These are phyloP conservation scores for Cornus kousa DNA, from an alignment of 148 eudicot genomes.

Conservation along the genomic window DNA sequence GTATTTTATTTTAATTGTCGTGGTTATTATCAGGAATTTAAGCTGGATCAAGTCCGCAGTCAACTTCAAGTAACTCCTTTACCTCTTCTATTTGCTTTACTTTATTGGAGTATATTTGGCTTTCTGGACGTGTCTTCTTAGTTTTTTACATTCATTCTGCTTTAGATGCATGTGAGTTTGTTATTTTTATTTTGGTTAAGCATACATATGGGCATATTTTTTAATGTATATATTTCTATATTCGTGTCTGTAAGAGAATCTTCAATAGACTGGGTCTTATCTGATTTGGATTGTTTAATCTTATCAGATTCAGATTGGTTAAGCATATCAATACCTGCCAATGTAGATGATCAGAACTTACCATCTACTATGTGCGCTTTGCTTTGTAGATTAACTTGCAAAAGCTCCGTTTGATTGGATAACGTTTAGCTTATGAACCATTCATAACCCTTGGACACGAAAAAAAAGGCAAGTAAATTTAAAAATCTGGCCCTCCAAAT, in stretches of 20 bases:
- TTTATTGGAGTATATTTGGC: not conserved
- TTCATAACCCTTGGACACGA: too few species aligned
- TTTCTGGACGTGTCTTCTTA: not conserved
- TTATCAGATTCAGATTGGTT: not conserved
- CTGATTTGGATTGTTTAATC: too few species aligned
- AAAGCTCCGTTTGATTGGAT: not conserved
- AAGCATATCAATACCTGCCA: not conserved
- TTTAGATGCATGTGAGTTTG: not conserved
- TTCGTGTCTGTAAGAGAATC: too few species aligned
- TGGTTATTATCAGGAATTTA: constrained; percentile 55
- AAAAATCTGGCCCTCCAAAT: too few species aligned
- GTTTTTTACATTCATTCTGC: not conserved
- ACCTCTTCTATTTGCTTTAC: not conserved
- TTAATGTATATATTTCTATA: too few species aligned
- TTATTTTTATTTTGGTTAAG: too few species aligned
- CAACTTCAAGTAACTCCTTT: constrained; percentile 71
- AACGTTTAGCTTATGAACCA: not conserved
- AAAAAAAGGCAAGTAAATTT: too few species aligned
- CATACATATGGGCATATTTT: too few species aligned
- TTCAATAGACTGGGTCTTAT: too few species aligned
- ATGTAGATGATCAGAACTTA: not conserved
- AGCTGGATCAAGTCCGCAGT: constrained; percentile 64
- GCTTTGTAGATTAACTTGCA: not conserved
- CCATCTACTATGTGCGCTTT: not conserved
- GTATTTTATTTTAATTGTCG: constrained; percentile 8